Conservation (phyloP, 495 filamentous ascomycete species). For the Aspergillus leporis region DNA sequence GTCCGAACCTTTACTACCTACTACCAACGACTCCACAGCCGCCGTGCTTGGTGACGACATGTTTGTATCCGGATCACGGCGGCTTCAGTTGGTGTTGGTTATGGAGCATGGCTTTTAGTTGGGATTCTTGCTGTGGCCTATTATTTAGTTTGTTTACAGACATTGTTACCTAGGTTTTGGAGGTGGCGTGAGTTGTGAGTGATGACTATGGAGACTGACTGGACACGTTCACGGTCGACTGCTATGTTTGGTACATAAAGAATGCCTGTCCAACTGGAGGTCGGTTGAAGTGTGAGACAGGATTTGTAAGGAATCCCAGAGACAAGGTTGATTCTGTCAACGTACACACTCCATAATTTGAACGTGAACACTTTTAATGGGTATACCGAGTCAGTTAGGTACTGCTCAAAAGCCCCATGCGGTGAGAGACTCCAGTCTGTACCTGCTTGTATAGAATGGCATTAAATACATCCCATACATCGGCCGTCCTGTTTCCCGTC, state of each 20-base stretch:
- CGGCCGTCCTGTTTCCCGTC: no score
- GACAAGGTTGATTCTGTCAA: not conserved
- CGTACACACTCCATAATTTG: no score
- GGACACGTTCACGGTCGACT: not conserved
- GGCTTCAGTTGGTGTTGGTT: not conserved
- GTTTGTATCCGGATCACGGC: not conserved
- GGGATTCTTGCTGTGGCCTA: not conserved
- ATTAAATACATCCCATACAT: no score
- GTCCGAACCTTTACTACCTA: not conserved
- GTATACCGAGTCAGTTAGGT: no score
- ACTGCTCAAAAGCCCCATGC: no score
- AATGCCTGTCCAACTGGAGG: not conserved
- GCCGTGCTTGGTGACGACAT: not conserved
- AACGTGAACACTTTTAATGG: no score
- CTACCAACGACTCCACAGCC: not conserved
- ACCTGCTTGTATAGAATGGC: no score
- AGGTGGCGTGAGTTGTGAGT: not conserved
- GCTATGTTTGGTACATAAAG: not conserved
- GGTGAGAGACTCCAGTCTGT: no score
- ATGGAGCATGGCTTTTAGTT: not conserved
- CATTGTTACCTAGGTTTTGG: not conserved
- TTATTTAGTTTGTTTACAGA: not conserved
- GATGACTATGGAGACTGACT: not conserved
- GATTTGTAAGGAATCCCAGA: not conserved
- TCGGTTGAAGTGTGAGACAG: not conserved